These are phyloP conservation scores for Microstegium vimineum DNA, from an alignment of 176 grass and related monocot species.

Conservation along the genomic window DNA sequence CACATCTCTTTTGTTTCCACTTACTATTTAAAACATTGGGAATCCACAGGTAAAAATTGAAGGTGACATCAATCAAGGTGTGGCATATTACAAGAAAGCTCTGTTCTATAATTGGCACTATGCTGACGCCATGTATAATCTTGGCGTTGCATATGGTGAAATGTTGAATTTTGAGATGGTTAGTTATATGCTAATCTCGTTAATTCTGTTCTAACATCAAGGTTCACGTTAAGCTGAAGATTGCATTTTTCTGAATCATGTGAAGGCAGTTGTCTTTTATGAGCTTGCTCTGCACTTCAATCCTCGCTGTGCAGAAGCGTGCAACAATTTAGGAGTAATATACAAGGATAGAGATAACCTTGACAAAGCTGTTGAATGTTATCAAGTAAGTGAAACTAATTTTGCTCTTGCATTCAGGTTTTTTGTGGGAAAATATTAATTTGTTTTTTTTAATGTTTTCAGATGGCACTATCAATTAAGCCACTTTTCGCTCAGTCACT, in stretches of 20 bases:
- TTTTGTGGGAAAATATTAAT: conserved; percentile 8
- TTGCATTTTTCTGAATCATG: conserved; percentile 11
- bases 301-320: conserved; percentile 93
- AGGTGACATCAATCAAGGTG: conserved; percentile 94
- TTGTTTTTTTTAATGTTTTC: conserved; percentile 22
- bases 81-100: conserved; percentile 97
- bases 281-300: conserved; percentile 99
- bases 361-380: conserved; percentile 98
- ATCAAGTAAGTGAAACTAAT: conserved; percentile 58
- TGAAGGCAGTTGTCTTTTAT: conserved; percentile 97
- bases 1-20: neutral
- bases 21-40: conserved; percentile 17
- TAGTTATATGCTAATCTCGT: conserved; percentile 34
- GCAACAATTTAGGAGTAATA: conserved; percentile 98
- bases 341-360: conserved; percentile 99
- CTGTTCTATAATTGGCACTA: conserved; percentile 98
- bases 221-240: conserved; percentile 27
- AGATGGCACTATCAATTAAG: conserved; percentile 97
- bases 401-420: conserved; percentile 12
- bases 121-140: conserved; percentile 99
- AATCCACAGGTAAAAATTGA: conserved; percentile 86
- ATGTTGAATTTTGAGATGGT: conserved; percentile 99
- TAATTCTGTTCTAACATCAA: conserved; percentile 19
- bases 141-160: conserved; percentile 99
- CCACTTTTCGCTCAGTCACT: conserved; percentile 93